phyloP scores from a whole-genome alignment of 805 yeast species.

The Ogataea kodamae region DNA sequence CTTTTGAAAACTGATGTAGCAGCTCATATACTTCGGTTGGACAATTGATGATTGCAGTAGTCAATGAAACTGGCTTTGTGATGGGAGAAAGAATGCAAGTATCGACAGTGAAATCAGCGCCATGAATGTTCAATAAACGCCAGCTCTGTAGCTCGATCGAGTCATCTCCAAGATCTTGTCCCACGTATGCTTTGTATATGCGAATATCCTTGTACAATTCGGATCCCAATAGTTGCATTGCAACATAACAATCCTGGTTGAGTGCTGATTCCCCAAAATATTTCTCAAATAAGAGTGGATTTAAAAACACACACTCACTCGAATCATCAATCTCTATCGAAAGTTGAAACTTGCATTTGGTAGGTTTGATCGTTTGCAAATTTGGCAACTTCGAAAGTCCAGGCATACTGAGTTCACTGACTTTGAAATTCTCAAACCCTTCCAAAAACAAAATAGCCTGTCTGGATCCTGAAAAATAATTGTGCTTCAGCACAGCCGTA shows the following conservation, averaged over 20 bases:
- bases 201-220: slow-evolving; percentile 25
- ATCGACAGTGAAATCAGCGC: slow-evolving; percentile 41
- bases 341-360: slow-evolving; percentile 18
- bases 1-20: slow-evolving; percentile 36
- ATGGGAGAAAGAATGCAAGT: slow-evolving; percentile 38
- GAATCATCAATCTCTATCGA: slow-evolving; percentile 19
- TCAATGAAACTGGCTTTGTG: slow-evolving; percentile 30
- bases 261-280: slow-evolving; percentile 14
- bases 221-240: slow-evolving; percentile 27
- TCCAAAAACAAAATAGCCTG: slow-evolving; percentile 10
- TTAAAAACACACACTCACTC: slow-evolving; percentile 21
- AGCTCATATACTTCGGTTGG: slow-evolving; percentile 46
- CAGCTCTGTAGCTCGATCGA: slow-evolving; percentile 40
- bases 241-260: slow-evolving; percentile 12
- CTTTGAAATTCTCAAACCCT: slow-evolving; percentile 4
- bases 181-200: slow-evolving; percentile 35
- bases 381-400: slow-evolving; percentile 10
- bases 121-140: slow-evolving; percentile 33
- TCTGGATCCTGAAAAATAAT: slow-evolving; percentile 6
- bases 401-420: slow-evolving; percentile 13
- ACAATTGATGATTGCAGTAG: slow-evolving; percentile 38
- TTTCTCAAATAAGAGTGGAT: slow-evolving; percentile 9
- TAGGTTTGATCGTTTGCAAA: slow-evolving; percentile 3
- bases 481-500: too few species aligned
- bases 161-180: slow-evolving; percentile 24